These are phyloP conservation scores for Penicillium sp. DNA, from an alignment of 2,329 filamentous ascomycete species.

Conservation along the genomic window DNA sequence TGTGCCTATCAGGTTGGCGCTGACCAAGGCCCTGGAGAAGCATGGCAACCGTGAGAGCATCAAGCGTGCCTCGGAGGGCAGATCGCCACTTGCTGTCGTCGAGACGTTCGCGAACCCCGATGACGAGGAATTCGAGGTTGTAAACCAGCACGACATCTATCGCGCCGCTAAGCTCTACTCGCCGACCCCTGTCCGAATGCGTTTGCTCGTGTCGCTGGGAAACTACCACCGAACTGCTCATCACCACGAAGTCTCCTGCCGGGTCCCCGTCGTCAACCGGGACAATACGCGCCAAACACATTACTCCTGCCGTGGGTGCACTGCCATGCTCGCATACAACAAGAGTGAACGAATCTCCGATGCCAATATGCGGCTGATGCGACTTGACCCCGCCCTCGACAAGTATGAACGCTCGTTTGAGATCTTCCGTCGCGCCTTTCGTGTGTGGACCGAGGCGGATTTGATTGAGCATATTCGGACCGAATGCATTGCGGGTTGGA, in stretches of 20 bases:
- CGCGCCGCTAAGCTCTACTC: not conserved
- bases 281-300: not conserved
- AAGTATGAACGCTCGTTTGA: not conserved
- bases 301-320: not conserved
- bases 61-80: not conserved
- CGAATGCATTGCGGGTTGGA: not conserved
- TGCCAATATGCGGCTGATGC: not conserved
- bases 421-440: not conserved
- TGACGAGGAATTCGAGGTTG: not conserved
- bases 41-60: not conserved
- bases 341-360: not conserved
- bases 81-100: no score
- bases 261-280: not conserved
- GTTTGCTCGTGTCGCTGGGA: not conserved
- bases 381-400: not conserved
- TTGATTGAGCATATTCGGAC: not conserved
- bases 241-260: not conserved
- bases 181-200: no score
- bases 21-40: not conserved
- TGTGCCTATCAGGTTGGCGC: not conserved
- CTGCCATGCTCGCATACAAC: not conserved
- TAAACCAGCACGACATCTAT: not conserved
- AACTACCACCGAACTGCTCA: not conserved
- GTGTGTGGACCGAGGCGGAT: not conserved
- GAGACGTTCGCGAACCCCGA: no score